Base-by-base conservation (phyloP, 371 early-diverging fungal genomes). In the Actinomucor elegans region DNA sequence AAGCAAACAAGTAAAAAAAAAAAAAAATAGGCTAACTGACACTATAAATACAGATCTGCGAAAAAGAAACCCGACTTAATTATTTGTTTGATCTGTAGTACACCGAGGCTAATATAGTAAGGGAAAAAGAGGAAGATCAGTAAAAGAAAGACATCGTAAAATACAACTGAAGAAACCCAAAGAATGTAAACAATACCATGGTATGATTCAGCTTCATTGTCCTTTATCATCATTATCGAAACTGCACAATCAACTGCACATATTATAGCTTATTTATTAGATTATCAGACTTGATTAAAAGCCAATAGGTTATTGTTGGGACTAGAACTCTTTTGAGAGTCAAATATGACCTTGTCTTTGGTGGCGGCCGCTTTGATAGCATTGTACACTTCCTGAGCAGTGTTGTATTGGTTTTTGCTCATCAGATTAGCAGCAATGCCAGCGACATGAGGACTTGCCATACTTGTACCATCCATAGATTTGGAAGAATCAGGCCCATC, bases 361-460 rank as follows among this genome's bases (percentile, higher is more conserved):
- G 65, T 61, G n/a, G 59, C 58, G 10, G 53, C 5, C 4, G 23
- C 10, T 14, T 53, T 24, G 5, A 69, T 29, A 17, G 48, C 50
- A 27, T 51, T 35, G 21, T 69, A 69, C 4, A 69, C 41, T 9
- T 66, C 52, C 2, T 66, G 53, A 31, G 59, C 55, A 20, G 66
- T 37, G 7, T 12, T 28, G 27, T 52, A 69, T 2, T 47, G 11
- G 3, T 55, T 52, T 21, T 45, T 45, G 14, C 66, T 38, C 69
- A 79, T 61, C 38, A 75, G 37, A 40, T 69, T 53, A 5, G 77
- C 80, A 5, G 71, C 77, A 44, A 76, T 65, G 29, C 80, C 81
- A 18, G 71, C 63, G 27, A 88, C 87, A 59, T 89, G 89, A 15
- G 90, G 89, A 27, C 79, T 70, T 6, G 91, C 87, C 89, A 88